Evolutionary conservation across 129 eudicot genomes (phyloP).

Genomic region (Lonicera japonica): DNA sequence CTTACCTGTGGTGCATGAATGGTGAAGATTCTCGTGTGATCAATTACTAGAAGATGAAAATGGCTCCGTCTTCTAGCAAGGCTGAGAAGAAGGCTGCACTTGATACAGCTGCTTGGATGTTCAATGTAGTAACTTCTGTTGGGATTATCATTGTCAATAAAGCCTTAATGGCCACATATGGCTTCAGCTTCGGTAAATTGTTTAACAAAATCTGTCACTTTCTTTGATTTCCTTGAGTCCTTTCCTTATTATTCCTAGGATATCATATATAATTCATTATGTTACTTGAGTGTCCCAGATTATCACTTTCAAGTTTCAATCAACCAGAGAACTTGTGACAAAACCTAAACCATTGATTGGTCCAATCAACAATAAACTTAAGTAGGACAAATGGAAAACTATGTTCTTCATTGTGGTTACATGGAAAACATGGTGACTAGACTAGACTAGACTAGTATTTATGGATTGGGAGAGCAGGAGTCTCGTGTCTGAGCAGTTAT

Average conservation of each 20-base stretch:
- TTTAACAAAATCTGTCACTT: neutral
- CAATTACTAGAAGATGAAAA: constrained; percentile 23
- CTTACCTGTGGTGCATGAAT: constrained; percentile 27
- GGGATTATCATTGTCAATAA: constrained; percentile 88
- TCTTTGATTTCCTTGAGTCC: neutral
- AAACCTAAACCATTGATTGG: too few species aligned
- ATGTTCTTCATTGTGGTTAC: too few species aligned
- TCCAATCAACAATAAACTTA: too few species aligned
- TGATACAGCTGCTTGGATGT: constrained; percentile 83
- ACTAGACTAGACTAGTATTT: too few species aligned
- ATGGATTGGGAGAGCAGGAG: too few species aligned
- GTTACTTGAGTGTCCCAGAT: too few species aligned
- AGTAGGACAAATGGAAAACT: too few species aligned
- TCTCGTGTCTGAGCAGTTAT: too few species aligned
- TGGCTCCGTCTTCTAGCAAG: constrained; percentile 71
- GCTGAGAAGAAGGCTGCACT: constrained; percentile 79
- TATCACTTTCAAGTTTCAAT: too few species aligned
- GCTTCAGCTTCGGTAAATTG: constrained; percentile 70
- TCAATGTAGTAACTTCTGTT: constrained; percentile 89
- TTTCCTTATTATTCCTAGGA: neutral
- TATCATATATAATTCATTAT: too few species aligned
- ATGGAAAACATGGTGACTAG: too few species aligned
- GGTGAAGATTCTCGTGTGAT: constrained; percentile 32
- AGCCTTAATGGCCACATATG: constrained; percentile 84
- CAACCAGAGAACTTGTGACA: too few species aligned